Evolutionary conservation across 305 asterid genomes (phyloP).

Genomic region (Fraxinus velutina): DNA sequence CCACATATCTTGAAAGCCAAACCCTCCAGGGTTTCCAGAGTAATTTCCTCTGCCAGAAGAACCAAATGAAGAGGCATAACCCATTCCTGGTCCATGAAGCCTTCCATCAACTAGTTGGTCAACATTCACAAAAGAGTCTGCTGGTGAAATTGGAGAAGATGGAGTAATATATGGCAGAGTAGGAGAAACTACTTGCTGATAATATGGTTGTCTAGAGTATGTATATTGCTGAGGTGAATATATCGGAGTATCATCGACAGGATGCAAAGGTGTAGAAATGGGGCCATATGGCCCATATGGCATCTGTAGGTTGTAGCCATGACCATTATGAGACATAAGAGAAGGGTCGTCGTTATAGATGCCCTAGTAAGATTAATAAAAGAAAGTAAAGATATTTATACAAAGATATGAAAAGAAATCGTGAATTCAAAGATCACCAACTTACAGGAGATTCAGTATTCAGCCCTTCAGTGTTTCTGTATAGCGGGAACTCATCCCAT

Average conservation of each 20-base stretch:
- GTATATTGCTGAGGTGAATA: constrained; percentile 10
- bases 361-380: constrained; percentile 3
- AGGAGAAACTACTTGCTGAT: constrained; percentile 18
- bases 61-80: constrained; percentile 10
- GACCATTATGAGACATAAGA: constrained; percentile 13
- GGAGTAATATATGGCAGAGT: background rate
- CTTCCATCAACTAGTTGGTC: constrained; percentile 19
- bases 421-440: background rate
- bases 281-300: constrained; percentile 18
- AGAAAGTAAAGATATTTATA: background rate
- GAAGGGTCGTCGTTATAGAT: constrained; percentile 14
- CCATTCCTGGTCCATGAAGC: constrained; percentile 3
- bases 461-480: constrained; percentile 11
- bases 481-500: constrained; percentile 19
- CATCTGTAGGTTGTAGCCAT: constrained; percentile 15
- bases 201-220: constrained; percentile 7
- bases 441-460: constrained; percentile 22
- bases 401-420: background rate
- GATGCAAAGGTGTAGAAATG: constrained; percentile 4
- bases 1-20: constrained; percentile 19
- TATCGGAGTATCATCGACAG: constrained; percentile 16
- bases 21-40: constrained; percentile 18
- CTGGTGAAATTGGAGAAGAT: constrained; percentile 1
- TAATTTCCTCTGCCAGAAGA: constrained; percentile 19
- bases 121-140: constrained; percentile 9